These are phyloP conservation scores for Colletotrichum eleusines DNA, from an alignment of 2,329 filamentous ascomycete genomes.

Conservation along the genomic window DNA sequence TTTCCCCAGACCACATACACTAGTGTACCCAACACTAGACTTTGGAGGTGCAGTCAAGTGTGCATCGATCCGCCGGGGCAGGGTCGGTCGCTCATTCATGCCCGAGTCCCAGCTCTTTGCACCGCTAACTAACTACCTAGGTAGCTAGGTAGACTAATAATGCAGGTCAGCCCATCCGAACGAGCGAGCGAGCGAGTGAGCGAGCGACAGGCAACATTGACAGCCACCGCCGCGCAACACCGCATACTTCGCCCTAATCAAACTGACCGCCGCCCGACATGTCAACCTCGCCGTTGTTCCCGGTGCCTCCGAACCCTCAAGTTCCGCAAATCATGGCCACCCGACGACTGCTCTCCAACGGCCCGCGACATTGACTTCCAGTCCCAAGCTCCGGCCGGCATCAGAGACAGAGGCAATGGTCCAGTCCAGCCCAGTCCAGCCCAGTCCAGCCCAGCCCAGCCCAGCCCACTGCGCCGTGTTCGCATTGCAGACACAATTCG, in stretches of 20 bases:
- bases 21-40: background rate
- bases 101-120: constrained; percentile 1
- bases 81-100: constrained; percentile 3
- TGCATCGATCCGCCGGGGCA: constrained; percentile 1
- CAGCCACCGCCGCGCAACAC: constrained; percentile 14
- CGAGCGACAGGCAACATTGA: background rate
- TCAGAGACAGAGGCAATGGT: constrained; percentile 1
- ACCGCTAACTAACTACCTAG: too few relatives aligned
- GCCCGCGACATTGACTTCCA: background rate
- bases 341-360: constrained; percentile 2
- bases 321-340: constrained; percentile 19
- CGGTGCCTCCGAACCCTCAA: constrained; percentile 7
- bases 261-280: constrained; percentile 21
- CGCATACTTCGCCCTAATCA: constrained; percentile 18
- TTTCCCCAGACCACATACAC: too few relatives aligned
- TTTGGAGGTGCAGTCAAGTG: constrained; percentile 13
- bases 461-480: constrained; percentile 26
- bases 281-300: too few relatives aligned
- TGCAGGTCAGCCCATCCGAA: background rate
- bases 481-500: constrained; percentile 24
- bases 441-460: constrained; percentile 25
- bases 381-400: constrained; percentile 4
- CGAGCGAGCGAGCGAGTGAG: too few relatives aligned
- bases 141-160: too few relatives aligned
- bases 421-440: constrained; percentile 21